phyloP scores from a whole-genome alignment of 1,139 yeast species.

The Blastobotrys proliferans region DNA sequence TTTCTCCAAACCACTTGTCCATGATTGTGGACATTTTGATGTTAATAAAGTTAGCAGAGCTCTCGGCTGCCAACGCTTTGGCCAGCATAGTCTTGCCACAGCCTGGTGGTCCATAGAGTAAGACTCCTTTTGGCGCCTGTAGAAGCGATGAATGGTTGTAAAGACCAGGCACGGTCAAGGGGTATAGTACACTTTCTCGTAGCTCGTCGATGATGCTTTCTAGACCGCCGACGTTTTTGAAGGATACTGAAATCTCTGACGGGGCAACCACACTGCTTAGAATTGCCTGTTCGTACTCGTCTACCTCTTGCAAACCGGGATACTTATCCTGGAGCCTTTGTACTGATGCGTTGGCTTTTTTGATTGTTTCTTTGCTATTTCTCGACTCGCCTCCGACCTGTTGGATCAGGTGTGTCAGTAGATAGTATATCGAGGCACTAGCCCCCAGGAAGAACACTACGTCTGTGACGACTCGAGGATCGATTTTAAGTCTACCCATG shows the following conservation, averaged over 20 bases:
- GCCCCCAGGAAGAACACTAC: conserved; percentile 75
- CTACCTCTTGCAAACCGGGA: conserved; percentile 60
- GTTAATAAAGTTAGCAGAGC: conserved; percentile 88
- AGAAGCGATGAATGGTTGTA: conserved; percentile 43
- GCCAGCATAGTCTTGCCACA: conserved; percentile 98
- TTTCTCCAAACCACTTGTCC: conserved; percentile 99
- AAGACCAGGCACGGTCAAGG: conserved; percentile 55
- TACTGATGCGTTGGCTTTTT: conserved; percentile 61
- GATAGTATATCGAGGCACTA: conserved; percentile 73
- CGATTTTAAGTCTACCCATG: conserved; percentile 23
- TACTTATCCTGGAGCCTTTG: conserved; percentile 53
- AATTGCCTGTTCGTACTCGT: conserved; percentile 73
- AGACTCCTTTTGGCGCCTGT: conserved; percentile 91
- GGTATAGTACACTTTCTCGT: conserved; percentile 82
- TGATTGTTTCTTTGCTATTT: conserved; percentile 49
- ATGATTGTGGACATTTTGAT: conserved; percentile 90
- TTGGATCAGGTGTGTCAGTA: conserved; percentile 49
- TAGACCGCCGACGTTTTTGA: conserved; percentile 85
- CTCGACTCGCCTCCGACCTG: conserved; percentile 25
- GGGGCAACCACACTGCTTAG: conserved; percentile 80
- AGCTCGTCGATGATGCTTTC: conserved; percentile 78
- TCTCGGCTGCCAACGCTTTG: conserved; percentile 87
- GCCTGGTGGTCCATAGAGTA: conserved; percentile 95
- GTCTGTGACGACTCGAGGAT: conserved; percentile 46
- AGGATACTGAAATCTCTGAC: conserved; percentile 69